Evolutionary conservation across 2,329 filamentous ascomycete species (phyloP).

Genomic region (Chalaropsis ovoidea): DNA sequence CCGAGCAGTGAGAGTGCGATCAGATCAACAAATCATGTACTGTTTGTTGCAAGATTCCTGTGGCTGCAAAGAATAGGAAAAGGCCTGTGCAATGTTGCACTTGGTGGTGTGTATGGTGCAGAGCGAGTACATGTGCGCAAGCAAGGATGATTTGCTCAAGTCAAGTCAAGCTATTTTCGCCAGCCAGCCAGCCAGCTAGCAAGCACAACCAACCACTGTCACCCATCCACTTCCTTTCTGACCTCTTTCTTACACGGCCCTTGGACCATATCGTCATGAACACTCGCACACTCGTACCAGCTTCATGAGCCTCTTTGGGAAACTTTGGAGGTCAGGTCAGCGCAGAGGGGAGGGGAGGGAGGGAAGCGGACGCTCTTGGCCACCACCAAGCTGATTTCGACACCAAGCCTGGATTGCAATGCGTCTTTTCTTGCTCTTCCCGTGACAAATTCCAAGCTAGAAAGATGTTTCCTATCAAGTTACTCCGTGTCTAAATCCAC

Average conservation of each 20-base stretch:
- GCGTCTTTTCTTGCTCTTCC: slow-evolving; percentile 15
- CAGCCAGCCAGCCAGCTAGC: too few species aligned
- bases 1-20: slow-evolving; percentile 10
- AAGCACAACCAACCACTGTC: neutral
- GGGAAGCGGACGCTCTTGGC: neutral
- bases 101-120: slow-evolving; percentile 2
- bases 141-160: neutral
- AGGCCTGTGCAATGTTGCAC: slow-evolving; percentile 11
- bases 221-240: neutral
- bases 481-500: neutral
- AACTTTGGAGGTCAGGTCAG: neutral
- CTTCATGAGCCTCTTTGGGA: neutral
- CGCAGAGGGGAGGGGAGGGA: neutral
- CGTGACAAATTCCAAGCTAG: slow-evolving; percentile 10
- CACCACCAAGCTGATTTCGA: neutral
- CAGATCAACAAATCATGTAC: slow-evolving; percentile 12
- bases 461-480: slow-evolving; percentile 7
- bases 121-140: neutral
- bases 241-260: neutral
- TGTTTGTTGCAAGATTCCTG: neutral
- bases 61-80: slow-evolving; percentile 12
- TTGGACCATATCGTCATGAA: neutral
- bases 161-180: neutral
- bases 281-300: neutral
- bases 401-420: slow-evolving; percentile 2